Base-by-base conservation (phyloP, 2,329 filamentous ascomycete species). In the Nakataea oryzae region DNA sequence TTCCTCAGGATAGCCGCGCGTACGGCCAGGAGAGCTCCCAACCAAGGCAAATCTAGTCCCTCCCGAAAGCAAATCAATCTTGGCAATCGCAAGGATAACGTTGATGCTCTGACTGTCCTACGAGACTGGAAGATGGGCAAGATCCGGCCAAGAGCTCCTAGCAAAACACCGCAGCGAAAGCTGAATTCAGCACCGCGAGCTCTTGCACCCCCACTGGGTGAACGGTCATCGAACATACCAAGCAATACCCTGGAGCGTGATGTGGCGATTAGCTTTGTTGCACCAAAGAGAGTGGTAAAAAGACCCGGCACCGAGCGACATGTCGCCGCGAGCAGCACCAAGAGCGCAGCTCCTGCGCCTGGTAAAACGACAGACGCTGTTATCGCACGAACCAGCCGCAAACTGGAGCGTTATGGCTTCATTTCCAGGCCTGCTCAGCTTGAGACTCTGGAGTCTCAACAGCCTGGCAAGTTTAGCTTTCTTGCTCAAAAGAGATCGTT, bases 1-100 rank as follows among this genome's bases (percentile, higher is more conserved):
- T 88, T 88, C 65, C 72, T 88, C 41, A 84, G 78, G 63, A 78
- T 88, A 67, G 86, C 86, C 60, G 84, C 83, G 56, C 82, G 86
- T 21, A 77, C 82, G 61, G 84, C 79, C 4, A 80, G 74, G 61
- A 75, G 71, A 60, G 78, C 76, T 41, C 68, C 65, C 29, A 76
- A 78, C 14, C 74, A 80, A 65, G 85, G 85, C 21, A 81, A 81
- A 68, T 76, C 80, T 8, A 86, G 79, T 61, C 84, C 83, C 1
- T 73, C 73, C 0, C 75, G 69, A 56, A 88, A 88, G 68, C 70
- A 74, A n/a, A 85, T 88, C 64, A 78, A 79, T 62, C 74, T 88
- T n/a, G 83, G 82, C 27, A 85, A 78, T 32, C 79, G 83, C n/a
- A 74, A 75, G 65, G 86, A 88, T 67, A 84, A 86, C 63, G 65